A percentile compares a stretch with the other conserved stretches of the same genome.
Evolutionary conservation across 2,329 filamentous ascomycete genomes (phyloP).

Genomic region (Sordariomycetes sp.): DNA sequence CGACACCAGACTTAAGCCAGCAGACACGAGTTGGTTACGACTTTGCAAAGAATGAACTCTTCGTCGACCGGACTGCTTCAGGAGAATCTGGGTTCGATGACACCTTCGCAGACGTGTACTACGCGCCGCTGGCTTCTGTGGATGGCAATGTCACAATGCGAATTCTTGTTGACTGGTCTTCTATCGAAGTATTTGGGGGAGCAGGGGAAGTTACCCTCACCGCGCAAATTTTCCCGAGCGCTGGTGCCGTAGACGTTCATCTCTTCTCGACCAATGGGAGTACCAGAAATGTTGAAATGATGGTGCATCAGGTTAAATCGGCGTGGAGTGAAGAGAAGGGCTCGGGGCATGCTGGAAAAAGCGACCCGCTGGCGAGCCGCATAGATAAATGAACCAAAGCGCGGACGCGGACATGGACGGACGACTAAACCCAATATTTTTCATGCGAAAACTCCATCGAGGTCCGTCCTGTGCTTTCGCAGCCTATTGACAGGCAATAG

Average conservation of each 20-base stretch:
- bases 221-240: conserved; percentile 4
- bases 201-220: conserved; percentile 1
- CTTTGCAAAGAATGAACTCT: conserved; percentile 2
- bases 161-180: conserved; percentile 5
- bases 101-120: conserved; percentile 2
- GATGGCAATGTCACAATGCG: conserved; percentile 3
- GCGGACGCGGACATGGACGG: no score
- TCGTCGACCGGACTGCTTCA: conserved; percentile 2
- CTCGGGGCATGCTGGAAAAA: no score
- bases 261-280: conserved; percentile 3
- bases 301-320: neutral
- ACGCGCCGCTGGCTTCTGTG: conserved; percentile 1
- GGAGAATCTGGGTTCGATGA: conserved; percentile 2
- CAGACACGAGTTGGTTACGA: conserved; percentile 3
- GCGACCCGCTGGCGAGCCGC: no score
- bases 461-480: no score
- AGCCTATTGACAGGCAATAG: no score
- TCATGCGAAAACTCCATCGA: no score
- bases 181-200: conserved; percentile 4
- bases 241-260: neutral
- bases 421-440: no score
- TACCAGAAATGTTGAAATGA: neutral
- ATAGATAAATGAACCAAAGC: no score
- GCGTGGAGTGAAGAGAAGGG: no score
- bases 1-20: conserved; percentile 2